These are phyloP conservation scores for Aspergillus ostianus DNA, from an alignment of 495 filamentous ascomycete genomes.

Conservation along the genomic window DNA sequence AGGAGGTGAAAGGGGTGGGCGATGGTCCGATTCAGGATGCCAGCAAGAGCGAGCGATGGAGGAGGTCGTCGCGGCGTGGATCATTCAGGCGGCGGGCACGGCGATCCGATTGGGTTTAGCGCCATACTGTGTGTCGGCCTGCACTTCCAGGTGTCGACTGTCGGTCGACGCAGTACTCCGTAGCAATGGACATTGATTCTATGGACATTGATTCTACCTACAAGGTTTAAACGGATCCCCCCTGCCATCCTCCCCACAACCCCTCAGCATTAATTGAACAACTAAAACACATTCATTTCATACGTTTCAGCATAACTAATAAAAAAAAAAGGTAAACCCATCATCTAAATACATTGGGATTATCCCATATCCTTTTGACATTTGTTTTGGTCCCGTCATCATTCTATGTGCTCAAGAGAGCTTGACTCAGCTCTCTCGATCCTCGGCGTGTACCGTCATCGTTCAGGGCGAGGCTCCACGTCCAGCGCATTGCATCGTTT, in stretches of 20 bases:
- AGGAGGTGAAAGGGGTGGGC: constrained; percentile 3
- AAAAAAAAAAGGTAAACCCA: constrained; percentile 1
- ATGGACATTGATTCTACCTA: too few species aligned
- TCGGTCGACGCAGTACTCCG: too few species aligned
- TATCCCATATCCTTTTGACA: constrained; percentile 14
- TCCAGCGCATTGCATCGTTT: constrained; percentile 29
- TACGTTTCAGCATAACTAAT: constrained; percentile 6
- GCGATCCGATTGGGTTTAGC: neutral
- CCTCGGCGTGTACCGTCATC: constrained; percentile 13
- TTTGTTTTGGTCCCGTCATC: constrained; percentile 16
- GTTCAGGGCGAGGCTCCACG: constrained; percentile 22
- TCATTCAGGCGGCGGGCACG: too few species aligned
- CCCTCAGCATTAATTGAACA: neutral
- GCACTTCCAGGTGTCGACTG: neutral
- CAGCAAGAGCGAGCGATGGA: neutral
- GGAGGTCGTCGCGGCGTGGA: neutral
- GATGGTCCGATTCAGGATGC: constrained; percentile 9
- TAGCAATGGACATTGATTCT: too few species aligned
- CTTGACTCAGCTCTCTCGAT: constrained; percentile 11
- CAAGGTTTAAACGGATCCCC: too few species aligned
- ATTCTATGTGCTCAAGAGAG: constrained; percentile 24
- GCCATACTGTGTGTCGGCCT: neutral
- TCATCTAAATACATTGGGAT: constrained; percentile 24
- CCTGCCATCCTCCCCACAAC: too few species aligned
- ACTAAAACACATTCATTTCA: constrained; percentile 5